phyloP scores from a whole-genome alignment of 2,329 filamentous ascomycete genomes.

The Gliomastix tumulicola region DNA sequence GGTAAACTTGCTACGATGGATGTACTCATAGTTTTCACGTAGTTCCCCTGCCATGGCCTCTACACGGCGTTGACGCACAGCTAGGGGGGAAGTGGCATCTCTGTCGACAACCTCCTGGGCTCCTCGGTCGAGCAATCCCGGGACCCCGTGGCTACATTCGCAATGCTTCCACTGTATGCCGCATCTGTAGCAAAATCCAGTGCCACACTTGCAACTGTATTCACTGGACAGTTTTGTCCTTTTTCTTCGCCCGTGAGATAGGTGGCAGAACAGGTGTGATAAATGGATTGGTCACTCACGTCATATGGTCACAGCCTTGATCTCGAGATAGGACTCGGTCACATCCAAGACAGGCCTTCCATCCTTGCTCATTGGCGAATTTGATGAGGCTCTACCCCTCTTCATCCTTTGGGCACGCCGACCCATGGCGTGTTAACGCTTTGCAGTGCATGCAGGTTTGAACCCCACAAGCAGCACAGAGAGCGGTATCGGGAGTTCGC shows the following conservation, averaged over 20 bases:
- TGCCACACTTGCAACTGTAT: constrained; percentile 4
- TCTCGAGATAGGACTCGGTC: constrained; percentile 6
- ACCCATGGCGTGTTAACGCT: constrained; percentile 2
- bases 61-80: constrained; percentile 2
- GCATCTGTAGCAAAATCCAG: constrained; percentile 7
- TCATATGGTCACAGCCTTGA: constrained; percentile 6
- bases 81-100: constrained; percentile 3
- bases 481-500: constrained; percentile 3
- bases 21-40: constrained; percentile 3
- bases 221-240: not conserved
- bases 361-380: constrained; percentile 1
- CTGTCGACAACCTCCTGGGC: constrained; percentile 6
- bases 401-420: constrained; percentile 2
- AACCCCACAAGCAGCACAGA: constrained; percentile 1
- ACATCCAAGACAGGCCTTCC: constrained; percentile 5
- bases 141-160: constrained; percentile 5
- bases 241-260: not conserved
- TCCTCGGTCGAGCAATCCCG: constrained; percentile 4
- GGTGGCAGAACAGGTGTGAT: not conserved
- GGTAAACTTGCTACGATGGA: constrained; percentile 4
- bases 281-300: constrained; percentile 1
- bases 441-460: constrained; percentile 5
- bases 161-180: constrained; percentile 6
- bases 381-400: constrained; percentile 2
- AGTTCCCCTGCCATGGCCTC: constrained; percentile 3